A percentile compares a stretch with the other conserved stretches of the same genome.
These are phyloP conservation scores for Castanea mollissima DNA, from an alignment of 306 rosid species.

Conservation along the genomic window DNA sequence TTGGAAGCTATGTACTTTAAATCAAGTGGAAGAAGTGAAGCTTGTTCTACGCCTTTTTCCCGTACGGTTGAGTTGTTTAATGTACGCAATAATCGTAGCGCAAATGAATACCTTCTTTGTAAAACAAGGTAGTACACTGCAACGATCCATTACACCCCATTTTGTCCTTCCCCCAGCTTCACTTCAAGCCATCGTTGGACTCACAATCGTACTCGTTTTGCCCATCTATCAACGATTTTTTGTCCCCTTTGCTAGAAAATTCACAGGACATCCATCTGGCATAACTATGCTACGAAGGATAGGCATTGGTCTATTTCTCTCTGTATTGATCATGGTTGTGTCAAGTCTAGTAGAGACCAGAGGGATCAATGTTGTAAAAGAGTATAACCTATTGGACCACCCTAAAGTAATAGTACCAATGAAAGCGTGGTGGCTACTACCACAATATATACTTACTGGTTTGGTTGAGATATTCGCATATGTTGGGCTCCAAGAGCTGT, in stretches of 20 bases:
- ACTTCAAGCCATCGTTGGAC: conserved; percentile 51
- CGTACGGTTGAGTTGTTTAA: conserved; percentile 63
- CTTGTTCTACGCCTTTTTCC: conserved; percentile 59
- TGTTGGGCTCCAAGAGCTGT: conserved; percentile 39
- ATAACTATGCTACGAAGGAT: conserved; percentile 66
- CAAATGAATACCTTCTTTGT: conserved; percentile 56
- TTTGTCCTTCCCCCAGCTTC: conserved; percentile 68
- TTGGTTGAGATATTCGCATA: conserved; percentile 22
- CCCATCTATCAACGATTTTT: conserved; percentile 57
- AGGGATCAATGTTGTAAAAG: conserved; percentile 25
- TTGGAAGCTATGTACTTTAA: conserved; percentile 70
- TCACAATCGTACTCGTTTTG: conserved; percentile 36
- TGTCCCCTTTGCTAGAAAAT: conserved; percentile 37
- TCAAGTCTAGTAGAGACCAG: conserved; percentile 53
- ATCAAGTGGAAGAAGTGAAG: conserved; percentile 80
- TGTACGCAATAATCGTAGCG: conserved; percentile 52
- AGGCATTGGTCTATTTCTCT: conserved; percentile 55
- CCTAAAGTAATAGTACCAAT: conserved; percentile 39
- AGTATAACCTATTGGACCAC: conserved; percentile 24
- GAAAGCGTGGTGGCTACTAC: conserved; percentile 50
- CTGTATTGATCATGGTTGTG: conserved; percentile 54
- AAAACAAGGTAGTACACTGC: conserved; percentile 64
- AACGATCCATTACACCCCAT: conserved; percentile 47
- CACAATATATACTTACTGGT: conserved; percentile 36
- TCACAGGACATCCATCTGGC: conserved; percentile 48